Percentiles rank a stretch among this genome's conserved stretches.
These are phyloP conservation scores for Candida argentea DNA, from an alignment of 805 yeast species.

Conservation along the genomic window DNA sequence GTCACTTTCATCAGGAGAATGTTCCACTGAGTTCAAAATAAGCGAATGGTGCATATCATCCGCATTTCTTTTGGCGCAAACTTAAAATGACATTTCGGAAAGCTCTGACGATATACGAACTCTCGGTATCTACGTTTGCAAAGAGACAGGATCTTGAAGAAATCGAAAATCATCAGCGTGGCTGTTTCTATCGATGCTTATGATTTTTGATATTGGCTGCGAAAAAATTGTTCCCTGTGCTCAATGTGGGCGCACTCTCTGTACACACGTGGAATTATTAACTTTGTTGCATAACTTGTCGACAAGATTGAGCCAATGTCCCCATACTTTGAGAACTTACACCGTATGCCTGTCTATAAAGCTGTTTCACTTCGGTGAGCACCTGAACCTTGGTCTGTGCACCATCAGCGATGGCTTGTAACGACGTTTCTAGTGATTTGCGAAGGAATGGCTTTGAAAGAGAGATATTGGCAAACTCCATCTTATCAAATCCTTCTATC, in stretches of 20 bases:
- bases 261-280: constrained; percentile 5
- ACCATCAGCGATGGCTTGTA: constrained; percentile 66
- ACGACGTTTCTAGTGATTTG: constrained; percentile 57
- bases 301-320: constrained; percentile 19
- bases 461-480: constrained; percentile 61
- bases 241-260: constrained; percentile 14
- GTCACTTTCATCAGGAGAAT: too few species aligned
- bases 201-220: too few species aligned
- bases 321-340: constrained; percentile 33
- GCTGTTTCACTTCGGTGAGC: constrained; percentile 38
- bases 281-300: constrained; percentile 4
- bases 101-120: too few species aligned
- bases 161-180: too few species aligned
- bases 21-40: too few species aligned
- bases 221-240: constrained; percentile 31
- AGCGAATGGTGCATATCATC: too few species aligned
- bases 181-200: too few species aligned
- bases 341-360: constrained; percentile 55
- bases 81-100: too few species aligned
- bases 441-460: constrained; percentile 86
- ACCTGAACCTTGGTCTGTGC: constrained; percentile 42
- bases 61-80: too few species aligned
- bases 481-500: constrained; percentile 77
- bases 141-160: too few species aligned
- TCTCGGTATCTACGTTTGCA: too few species aligned